Evolutionary conservation across 352 stramenopile species (phyloP), one percentile per base, ranked within the genome.

Genomic region (Saprolegnia diclina): DNA sequence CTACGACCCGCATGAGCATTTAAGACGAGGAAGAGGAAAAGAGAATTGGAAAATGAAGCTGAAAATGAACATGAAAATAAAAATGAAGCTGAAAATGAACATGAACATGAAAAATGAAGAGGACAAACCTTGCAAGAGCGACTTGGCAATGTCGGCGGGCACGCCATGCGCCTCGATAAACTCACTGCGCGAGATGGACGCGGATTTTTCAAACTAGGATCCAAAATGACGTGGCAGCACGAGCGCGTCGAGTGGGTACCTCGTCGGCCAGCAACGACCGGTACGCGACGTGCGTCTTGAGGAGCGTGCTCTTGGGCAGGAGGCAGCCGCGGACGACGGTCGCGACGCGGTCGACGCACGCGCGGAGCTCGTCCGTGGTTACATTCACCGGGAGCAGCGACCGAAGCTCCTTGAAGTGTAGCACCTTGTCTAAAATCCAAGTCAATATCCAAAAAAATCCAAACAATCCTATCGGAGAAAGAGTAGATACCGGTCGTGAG

Each of bases 241-340:
- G 11, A 63, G 14, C 53, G 35, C 59, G 6, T 65, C 50, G 40
- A 5, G 55, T 37, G 14, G 22, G 32, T 74, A 88, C 80, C 73
- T 83, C 76, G 44, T 81, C 75, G 22, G 87, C 71, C 66, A 90
- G 85, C 53, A 73, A 63, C 56, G 87, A 76, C 40, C 82, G 77
- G 45, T 75, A 66, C 7, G 48, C 57, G n/a, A 55, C n/a, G 35
- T 66, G n/a, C n/a, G 52, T 40, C n/a, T 53, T 53, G 72, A 55
- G 64, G 66, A 37, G 73, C 65, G 5, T 68, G 71, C 1, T 71
- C 55, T 40, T 84, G 76, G 64, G 75, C 72, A 19, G 56, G 42
- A 56, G 75, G 85, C 50, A 79, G 13, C 57, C 57, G 32, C 57
- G 57, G 57, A 66, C 38, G 2, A 48, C 42, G 40, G 40, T 55